These are phyloP conservation scores for Raphanus sativus DNA, from an alignment of 345 rosid species.

Conservation along the genomic window DNA sequence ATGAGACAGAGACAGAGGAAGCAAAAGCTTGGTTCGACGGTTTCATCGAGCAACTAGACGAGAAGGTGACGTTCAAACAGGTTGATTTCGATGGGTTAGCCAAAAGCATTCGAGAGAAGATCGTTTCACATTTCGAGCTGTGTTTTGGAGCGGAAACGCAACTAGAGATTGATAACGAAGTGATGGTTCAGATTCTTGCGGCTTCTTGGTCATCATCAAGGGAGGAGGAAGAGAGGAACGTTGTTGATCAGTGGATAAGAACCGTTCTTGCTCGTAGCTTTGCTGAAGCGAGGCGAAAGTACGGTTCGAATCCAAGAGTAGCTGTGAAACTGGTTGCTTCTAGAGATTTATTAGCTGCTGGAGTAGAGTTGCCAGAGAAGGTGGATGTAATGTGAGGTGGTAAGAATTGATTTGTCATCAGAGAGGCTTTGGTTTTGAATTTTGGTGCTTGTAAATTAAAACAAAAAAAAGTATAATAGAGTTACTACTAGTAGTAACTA, in stretches of 20 bases:
- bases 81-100: constrained; percentile 62
- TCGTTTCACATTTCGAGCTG: constrained; percentile 37
- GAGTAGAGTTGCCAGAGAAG: constrained; percentile 48
- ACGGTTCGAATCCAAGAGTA: constrained; percentile 12
- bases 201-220: constrained; percentile 43
- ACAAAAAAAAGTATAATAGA: constrained; percentile 21
- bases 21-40: constrained; percentile 51
- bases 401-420: constrained; percentile 23
- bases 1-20: constrained; percentile 49
- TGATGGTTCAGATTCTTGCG: constrained; percentile 52
- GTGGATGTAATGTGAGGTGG: constrained; percentile 36
- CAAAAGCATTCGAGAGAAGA: constrained; percentile 35
- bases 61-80: constrained; percentile 52
- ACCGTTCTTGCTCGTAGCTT: constrained; percentile 50
- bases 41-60: constrained; percentile 49
- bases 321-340: constrained; percentile 46
- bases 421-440: constrained; percentile 13
- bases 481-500: not conserved
- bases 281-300: constrained; percentile 43
- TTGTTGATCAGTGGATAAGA: constrained; percentile 57
- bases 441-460: constrained; percentile 23
- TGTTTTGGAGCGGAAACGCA: constrained; percentile 42
- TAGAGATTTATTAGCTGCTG: constrained; percentile 36
- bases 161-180: constrained; percentile 55
- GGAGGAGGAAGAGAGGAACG: constrained; percentile 32